Percentiles rank a stretch among this genome's conserved stretches.
Conservation (phyloP, 164 flowering plant species). For the Umbellularia californica region DNA sequence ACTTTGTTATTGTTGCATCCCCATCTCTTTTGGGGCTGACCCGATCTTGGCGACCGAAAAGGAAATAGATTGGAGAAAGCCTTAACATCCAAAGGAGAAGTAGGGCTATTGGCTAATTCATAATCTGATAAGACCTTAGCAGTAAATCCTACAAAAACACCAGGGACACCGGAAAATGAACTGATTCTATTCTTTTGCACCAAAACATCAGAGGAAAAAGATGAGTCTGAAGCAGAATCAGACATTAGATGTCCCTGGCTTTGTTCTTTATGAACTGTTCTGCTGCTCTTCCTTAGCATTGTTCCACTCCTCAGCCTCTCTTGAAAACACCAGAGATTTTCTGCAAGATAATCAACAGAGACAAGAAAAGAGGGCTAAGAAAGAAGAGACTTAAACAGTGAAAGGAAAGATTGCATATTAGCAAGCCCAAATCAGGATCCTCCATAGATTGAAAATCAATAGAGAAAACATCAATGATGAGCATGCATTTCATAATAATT, state of each 20-base stretch:
- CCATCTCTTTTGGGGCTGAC: constrained; percentile 49
- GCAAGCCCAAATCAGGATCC: neutral
- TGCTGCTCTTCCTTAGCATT: constrained; percentile 77
- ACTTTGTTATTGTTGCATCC: constrained; percentile 40
- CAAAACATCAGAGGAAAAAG: constrained; percentile 26
- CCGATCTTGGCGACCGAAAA: constrained; percentile 37
- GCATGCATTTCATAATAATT: neutral
- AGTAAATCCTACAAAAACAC: constrained; percentile 61
- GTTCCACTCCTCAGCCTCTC: constrained; percentile 16
- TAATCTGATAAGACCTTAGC: constrained; percentile 49
- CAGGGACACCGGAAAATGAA: constrained; percentile 57
- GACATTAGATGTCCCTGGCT: constrained; percentile 36
- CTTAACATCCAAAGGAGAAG: constrained; percentile 73
- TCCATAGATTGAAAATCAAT: constrained; percentile 4
- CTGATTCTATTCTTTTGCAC: constrained; percentile 35
- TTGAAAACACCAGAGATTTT: constrained; percentile 11
- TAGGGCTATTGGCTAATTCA: constrained; percentile 80
- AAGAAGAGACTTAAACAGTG: neutral
- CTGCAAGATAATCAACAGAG: constrained; percentile 12
- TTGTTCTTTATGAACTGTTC: constrained; percentile 63
- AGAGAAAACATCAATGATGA: neutral
- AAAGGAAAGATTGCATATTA: neutral
- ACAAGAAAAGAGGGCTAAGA: too few species aligned
- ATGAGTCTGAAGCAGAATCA: constrained; percentile 37
- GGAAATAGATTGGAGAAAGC: constrained; percentile 44